Evolutionary conservation across 805 yeast genomes (phyloP).

Genomic region (Saccharomycopsis babjevae): DNA sequence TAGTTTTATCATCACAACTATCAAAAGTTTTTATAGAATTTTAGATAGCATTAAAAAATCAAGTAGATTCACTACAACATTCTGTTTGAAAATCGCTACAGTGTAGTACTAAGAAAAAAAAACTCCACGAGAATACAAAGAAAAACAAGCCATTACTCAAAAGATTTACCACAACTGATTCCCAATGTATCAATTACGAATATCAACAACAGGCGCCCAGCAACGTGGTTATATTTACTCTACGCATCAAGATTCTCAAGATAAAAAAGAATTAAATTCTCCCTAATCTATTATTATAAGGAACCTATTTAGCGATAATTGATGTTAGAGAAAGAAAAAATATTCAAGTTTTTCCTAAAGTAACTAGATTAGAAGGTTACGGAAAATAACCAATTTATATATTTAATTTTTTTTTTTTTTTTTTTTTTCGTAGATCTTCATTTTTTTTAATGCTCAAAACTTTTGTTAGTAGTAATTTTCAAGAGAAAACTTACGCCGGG

Average conservation of each 20-base stretch:
- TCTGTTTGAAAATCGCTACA: no score
- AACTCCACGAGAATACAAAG: not conserved
- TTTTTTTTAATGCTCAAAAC: not conserved
- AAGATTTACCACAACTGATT: conserved; percentile 29
- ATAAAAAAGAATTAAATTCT: not conserved
- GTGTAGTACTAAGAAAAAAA: not conserved
- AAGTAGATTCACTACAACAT: no score
- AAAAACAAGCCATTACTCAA: conserved; percentile 16
- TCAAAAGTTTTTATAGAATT: no score
- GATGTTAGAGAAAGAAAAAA: conserved; percentile 8
- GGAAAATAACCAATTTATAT: not conserved
- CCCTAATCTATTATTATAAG: not conserved
- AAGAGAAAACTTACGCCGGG: not conserved
- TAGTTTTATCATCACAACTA: no score
- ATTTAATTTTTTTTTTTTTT: not conserved
- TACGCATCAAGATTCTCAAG: conserved; percentile 8
- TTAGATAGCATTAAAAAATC: no score
- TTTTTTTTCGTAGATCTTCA: not conserved
- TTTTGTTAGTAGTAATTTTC: not conserved
- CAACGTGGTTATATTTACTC: conserved; percentile 25
- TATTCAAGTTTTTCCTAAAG: no score
- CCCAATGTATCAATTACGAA: conserved; percentile 27
- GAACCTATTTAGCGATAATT: conserved; percentile 11
- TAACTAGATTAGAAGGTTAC: not conserved
- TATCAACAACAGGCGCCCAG: conserved; percentile 34